Base-by-base conservation (phyloP, 1,284 basidiomycete genomes). In the Heterobasidion occidentale region DNA sequence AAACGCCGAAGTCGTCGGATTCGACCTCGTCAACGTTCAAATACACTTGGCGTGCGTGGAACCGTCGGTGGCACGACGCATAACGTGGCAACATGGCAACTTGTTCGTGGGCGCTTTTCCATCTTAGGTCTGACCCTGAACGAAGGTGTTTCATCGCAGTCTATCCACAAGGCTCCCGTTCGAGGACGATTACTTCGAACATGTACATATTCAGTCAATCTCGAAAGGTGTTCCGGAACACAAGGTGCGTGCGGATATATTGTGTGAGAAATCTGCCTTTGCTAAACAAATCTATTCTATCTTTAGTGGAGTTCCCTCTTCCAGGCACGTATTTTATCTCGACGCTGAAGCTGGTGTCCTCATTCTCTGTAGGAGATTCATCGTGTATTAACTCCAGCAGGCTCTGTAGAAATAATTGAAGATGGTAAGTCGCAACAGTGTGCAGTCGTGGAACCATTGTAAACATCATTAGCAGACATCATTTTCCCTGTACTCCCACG, bases 161-260 rank as follows among this genome's bases (percentile, higher is more conserved):
- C 67, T 90, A 61, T 85, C 86, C 45, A 86, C 80, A 9, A 84
- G 77, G 61, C 73, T 90, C 12, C 88, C 88, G 1, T 90, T 89
- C 63, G 85, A 88, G 15, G 88, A 90, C 57, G 85, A 89, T 58
- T 80, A 86, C 61, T 90, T 90, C 59, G 88, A 90, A 65, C 80
- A 85, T 67, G 81, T 90, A n/a, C 86, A 85, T 64, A 77, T 88
- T 51, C 73, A 79, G 54, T 72, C 73, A 50, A 77, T 90, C 51
- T 81, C 84, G 0, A 77, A 77, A 60, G 86, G 81, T 20, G 79
- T 89, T 17, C 87, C 87, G 5, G 87, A 90, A 65, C 86, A 83
- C 62, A 88, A 90, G 74, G 86, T 84, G 56, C 36, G 67, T 62
- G 17, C 52, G 42, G 14, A 48, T 33, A 48, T 34, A 2, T 45